phyloP scores from a whole-genome alignment of 2,329 filamentous ascomycete genomes.

The Uncinocarpus reesii region DNA sequence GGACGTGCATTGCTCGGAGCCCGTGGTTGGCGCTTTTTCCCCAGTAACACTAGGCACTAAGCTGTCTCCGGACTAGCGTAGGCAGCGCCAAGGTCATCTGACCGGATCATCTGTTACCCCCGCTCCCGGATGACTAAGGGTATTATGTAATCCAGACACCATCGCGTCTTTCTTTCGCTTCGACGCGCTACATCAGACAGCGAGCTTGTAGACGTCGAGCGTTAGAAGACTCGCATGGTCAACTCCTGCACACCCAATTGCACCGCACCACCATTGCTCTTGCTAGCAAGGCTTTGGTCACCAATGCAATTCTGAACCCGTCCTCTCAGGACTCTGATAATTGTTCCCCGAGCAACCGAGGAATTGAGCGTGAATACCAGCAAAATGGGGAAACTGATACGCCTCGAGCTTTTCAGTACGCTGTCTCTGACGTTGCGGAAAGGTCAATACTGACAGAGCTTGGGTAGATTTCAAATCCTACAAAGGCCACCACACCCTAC shows the following conservation, averaged over 20 bases:
- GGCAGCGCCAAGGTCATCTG: too few species aligned
- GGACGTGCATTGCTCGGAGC: slow-evolving; percentile 14
- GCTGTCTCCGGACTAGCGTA: not conserved
- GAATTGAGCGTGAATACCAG: not conserved
- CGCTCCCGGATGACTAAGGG: too few species aligned
- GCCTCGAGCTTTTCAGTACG: slow-evolving; percentile 86
- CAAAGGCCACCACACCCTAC: slow-evolving; percentile 85
- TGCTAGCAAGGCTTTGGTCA: not conserved
- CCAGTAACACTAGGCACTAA: not conserved
- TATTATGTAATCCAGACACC: too few species aligned
- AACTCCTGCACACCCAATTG: not conserved
- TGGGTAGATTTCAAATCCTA: slow-evolving; percentile 92
- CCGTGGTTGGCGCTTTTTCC: slow-evolving; percentile 16
- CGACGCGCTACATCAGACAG: too few species aligned
- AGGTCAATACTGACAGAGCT: slow-evolving; percentile 18
- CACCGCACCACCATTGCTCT: not conserved
- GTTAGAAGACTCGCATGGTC: not conserved
- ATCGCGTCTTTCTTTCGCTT: too few species aligned
- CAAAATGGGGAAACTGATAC: slow-evolving; percentile 86
- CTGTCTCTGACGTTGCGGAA: slow-evolving; percentile 18
- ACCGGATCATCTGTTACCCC: too few species aligned
- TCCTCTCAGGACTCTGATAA: not conserved
- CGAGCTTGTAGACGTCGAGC: too few species aligned
- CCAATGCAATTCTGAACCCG: not conserved
- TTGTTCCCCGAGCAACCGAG: not conserved